Conservation (phyloP, 306 rosid genomes). For the Vigna hirtella region DNA sequence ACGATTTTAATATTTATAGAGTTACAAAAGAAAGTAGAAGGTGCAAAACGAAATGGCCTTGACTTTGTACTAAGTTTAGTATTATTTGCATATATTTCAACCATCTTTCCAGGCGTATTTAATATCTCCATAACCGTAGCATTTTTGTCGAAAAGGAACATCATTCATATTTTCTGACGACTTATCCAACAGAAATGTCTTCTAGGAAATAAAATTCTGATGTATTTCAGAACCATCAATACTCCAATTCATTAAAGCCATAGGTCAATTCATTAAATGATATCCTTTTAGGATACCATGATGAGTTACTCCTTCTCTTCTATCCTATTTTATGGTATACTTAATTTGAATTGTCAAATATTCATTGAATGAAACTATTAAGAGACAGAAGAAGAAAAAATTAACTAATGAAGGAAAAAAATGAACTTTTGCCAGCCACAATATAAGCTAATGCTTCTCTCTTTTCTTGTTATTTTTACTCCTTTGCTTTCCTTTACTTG, state of each 20-base stretch:
- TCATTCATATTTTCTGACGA: background rate
- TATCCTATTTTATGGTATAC: background rate
- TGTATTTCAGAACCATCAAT: background rate
- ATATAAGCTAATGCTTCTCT: slow-evolving; percentile 40
- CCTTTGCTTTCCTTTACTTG: slow-evolving; percentile 15
- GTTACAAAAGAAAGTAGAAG: no score
- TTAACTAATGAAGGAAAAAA: slow-evolving; percentile 40
- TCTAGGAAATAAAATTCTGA: background rate
- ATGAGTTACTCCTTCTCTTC: background rate
- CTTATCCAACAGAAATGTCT: background rate
- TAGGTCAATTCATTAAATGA: background rate
- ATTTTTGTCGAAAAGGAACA: no score
- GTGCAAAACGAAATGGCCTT: no score
- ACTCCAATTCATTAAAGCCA: background rate
- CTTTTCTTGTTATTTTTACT: background rate
- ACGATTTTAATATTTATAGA: no score
- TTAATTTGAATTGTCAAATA: background rate
- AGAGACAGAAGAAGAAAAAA: background rate
- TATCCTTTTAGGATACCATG: slow-evolving; percentile 11
- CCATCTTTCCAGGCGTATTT: no score
- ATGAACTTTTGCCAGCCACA: slow-evolving; percentile 49
- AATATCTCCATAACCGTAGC: no score
- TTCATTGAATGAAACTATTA: slow-evolving; percentile 30
- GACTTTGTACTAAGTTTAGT: no score
- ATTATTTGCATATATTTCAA: no score